Conservation (phyloP, 2,329 filamentous ascomycete species). For the Aspergillus japonicus region DNA sequence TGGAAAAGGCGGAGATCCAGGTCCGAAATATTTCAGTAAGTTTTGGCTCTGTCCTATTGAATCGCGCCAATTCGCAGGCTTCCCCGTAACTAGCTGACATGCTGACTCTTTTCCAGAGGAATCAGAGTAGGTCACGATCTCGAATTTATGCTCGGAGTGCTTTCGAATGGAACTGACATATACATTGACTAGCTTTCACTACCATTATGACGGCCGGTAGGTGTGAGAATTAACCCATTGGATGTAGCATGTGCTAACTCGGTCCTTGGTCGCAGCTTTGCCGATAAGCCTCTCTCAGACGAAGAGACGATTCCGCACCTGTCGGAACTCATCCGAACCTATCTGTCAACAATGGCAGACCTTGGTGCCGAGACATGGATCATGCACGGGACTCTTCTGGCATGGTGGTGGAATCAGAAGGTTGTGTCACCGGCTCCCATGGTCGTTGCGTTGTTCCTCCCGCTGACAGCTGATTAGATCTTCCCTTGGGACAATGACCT, state of each 20-base stretch:
- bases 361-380: conserved; percentile 62
- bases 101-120: conserved; percentile 37
- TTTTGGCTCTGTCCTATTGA: conserved; percentile 12
- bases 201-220: conserved; percentile 56
- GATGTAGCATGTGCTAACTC: conserved; percentile 15
- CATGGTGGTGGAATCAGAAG: conserved; percentile 64
- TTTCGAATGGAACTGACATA: conserved; percentile 7
- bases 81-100: conserved; percentile 5
- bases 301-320: conserved; percentile 51
- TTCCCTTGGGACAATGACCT: conserved; percentile 63
- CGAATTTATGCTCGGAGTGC: background rate
- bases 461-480: conserved; percentile 36
- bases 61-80: conserved; percentile 13
- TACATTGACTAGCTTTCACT: conserved; percentile 45
- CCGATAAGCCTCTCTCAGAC: conserved; percentile 45
- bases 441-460: background rate
- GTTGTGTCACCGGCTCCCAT: conserved; percentile 20
- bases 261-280: conserved; percentile 43
- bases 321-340: conserved; percentile 54
- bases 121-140: conserved; percentile 37
- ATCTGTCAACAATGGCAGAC: conserved; percentile 56
- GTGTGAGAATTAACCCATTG: background rate
- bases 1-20: conserved; percentile 39
- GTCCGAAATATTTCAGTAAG: conserved; percentile 53
- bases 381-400: conserved; percentile 61